Base-by-base conservation (phyloP, 495 filamentous ascomycete genomes). In the Tuber aestivum region DNA sequence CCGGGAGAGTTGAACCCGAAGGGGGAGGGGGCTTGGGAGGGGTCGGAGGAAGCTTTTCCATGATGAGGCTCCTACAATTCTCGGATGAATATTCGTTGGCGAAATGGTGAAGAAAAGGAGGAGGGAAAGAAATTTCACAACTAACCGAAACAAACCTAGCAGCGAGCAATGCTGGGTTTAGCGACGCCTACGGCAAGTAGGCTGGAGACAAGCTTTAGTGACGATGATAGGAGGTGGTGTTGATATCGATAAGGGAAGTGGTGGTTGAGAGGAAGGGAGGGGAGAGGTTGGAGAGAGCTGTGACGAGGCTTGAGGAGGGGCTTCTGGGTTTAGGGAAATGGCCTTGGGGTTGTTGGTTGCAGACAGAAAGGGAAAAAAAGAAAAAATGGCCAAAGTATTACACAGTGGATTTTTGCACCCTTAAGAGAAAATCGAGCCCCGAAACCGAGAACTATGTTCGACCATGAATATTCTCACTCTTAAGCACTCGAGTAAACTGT, bases 1-100 rank as follows among this genome's bases (percentile, higher is more conserved):
- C 72, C 18, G 45, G 69, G 20, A 77, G 42, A 2, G 79, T 35
- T 7, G 74, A 81, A 21, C 75, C 77, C 6, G 79, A 74, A 41
- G 69, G 74, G 20, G 70, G 78, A 7, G 79, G 70, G 35, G 75
- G 76, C 38, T 72, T 78, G 37, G 72, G 73, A n/a, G 79, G 79
- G 45, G 79, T 78, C 37, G 70, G 71, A 45, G 79, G 79, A 27
- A 81, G 79, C 72, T 79, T 79, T 40, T 76, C 78, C 78, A 79
- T 79, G 71, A 41, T 68, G 32, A 48, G 56, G 14, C 27, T 18
- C 56, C 56, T 65, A 65, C 56, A 35, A 20, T 65, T 35, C 27
- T 65, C 35, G 16, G 56, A 35, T 65, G 56, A 16, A 32, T 65
- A 65, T 65, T 65, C n/a, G 27, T 4, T 65, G 56, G 27, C n/a